phyloP scores from a whole-genome alignment of 768 basidiomycete genomes.

The Leccinum uliginosum region DNA sequence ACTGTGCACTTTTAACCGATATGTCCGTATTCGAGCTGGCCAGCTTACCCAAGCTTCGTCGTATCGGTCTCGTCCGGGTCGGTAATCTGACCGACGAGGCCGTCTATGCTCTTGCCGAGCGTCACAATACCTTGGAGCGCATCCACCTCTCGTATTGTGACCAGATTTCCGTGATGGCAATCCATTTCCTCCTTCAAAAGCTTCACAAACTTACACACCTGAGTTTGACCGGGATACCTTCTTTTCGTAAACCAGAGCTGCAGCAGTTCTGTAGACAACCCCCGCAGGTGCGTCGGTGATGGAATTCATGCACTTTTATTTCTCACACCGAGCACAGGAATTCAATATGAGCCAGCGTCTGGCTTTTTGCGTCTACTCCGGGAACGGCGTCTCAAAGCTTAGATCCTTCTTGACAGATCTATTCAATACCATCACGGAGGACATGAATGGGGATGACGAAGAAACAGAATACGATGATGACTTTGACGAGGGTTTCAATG shows the following conservation, averaged over 20 bases:
- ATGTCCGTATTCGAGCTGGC: conserved; percentile 92
- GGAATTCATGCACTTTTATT: background rate
- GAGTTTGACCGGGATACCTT: conserved; percentile 93
- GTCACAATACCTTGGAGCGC: conserved; percentile 84
- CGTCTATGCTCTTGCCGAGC: conserved; percentile 81
- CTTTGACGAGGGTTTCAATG: conserved; percentile 33
- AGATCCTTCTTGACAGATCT: conserved; percentile 73
- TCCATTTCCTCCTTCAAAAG: conserved; percentile 85
- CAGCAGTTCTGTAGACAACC: conserved; percentile 88
- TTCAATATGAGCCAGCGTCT: conserved; percentile 86
- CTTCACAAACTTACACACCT: conserved; percentile 92
- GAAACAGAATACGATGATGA: conserved; percentile 62
- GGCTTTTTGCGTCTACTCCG: conserved; percentile 96
- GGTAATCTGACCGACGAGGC: conserved; percentile 92
- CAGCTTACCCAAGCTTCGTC: conserved; percentile 80
- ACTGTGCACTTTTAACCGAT: conserved; percentile 85
- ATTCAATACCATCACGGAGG: conserved; percentile 71
- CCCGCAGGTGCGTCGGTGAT: conserved; percentile 58
- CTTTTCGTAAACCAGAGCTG: conserved; percentile 80
- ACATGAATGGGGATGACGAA: conserved; percentile 59
- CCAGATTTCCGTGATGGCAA: conserved; percentile 86
- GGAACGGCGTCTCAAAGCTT: conserved; percentile 81
- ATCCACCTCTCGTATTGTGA: conserved; percentile 98
- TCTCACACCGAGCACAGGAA: conserved; percentile 48
- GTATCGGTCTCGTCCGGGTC: conserved; percentile 93